Percentiles rank a stretch among this genome's conserved stretches.
phyloP scores from a whole-genome alignment of 345 rosid species.

The Eucalyptus cloeziana region DNA sequence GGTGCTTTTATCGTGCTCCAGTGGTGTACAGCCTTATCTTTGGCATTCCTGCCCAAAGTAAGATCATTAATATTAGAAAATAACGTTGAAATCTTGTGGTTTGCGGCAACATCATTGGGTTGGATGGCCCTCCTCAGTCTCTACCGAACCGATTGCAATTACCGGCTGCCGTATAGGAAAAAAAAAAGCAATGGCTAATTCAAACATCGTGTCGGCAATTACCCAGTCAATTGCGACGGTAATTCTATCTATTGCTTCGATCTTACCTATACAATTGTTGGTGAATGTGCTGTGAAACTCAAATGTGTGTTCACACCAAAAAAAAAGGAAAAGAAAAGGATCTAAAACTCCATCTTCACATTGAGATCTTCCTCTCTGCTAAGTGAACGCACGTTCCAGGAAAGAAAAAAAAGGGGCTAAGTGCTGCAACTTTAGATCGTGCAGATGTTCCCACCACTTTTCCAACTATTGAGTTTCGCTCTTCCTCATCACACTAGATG shows the following conservation, averaged over 20 bases:
- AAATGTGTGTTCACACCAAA: background rate
- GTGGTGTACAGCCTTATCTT: background rate
- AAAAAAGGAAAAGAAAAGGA: too few relatives aligned
- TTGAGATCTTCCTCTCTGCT: background rate
- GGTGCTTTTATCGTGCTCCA: background rate
- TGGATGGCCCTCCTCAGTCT: background rate
- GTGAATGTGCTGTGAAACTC: background rate
- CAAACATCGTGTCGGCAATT: background rate
- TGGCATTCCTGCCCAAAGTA: background rate
- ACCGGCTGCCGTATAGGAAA: background rate
- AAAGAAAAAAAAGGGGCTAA: rapidly evolving
- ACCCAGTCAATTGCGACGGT: background rate
- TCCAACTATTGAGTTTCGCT: background rate
- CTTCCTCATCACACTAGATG: background rate
- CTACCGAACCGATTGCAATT: background rate
- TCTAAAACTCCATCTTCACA: background rate
- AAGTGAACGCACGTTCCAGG: background rate
- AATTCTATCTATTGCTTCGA: background rate
- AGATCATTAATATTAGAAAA: background rate
- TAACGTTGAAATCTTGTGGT: background rate
- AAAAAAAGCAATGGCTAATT: background rate
- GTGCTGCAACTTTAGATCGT: background rate
- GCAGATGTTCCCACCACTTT: background rate
- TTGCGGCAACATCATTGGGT: background rate
- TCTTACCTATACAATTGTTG: background rate